Percentiles rank a stretch among this genome's conserved stretches.
Evolutionary conservation across 2,329 filamentous ascomycete genomes (phyloP).

Genomic region (Botryotinia calthae): DNA sequence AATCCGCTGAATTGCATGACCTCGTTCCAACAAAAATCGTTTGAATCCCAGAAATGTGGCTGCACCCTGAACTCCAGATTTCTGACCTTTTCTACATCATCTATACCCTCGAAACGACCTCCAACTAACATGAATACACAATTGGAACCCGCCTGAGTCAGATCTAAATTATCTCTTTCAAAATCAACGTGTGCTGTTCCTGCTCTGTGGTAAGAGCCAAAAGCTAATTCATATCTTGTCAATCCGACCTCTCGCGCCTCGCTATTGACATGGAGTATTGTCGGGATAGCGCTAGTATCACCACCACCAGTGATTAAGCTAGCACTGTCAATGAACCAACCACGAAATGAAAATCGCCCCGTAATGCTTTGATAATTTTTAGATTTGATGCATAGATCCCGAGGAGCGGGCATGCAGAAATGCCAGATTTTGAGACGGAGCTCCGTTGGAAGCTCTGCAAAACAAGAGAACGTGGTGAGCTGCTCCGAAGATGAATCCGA

Average conservation of each 20-base stretch:
- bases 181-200: slow-evolving; percentile 31
- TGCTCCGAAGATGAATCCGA: neutral
- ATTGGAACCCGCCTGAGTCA: slow-evolving; percentile 21
- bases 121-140: slow-evolving; percentile 27
- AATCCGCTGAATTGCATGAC: neutral
- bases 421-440: slow-evolving; percentile 33
- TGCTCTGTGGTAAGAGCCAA: slow-evolving; percentile 20
- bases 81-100: slow-evolving; percentile 26
- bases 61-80: slow-evolving; percentile 24
- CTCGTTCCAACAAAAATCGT: neutral
- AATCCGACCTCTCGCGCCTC: slow-evolving; percentile 29
- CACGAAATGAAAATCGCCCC: neutral
- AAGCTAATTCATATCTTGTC: slow-evolving; percentile 25
- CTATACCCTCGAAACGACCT: slow-evolving; percentile 22
- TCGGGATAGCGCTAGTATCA: slow-evolving; percentile 22
- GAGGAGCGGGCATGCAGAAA: neutral
- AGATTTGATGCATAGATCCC: neutral
- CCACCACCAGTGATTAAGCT: neutral
- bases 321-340: neutral
- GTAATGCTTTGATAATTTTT: neutral
- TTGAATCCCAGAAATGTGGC: neutral
- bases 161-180: slow-evolving; percentile 24
- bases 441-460: slow-evolving; percentile 29
- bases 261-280: slow-evolving; percentile 27
- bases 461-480: slow-evolving; percentile 25